These are phyloP conservation scores for Fraxinus albicans DNA, from an alignment of 305 asterid genomes.

Conservation along the genomic window DNA sequence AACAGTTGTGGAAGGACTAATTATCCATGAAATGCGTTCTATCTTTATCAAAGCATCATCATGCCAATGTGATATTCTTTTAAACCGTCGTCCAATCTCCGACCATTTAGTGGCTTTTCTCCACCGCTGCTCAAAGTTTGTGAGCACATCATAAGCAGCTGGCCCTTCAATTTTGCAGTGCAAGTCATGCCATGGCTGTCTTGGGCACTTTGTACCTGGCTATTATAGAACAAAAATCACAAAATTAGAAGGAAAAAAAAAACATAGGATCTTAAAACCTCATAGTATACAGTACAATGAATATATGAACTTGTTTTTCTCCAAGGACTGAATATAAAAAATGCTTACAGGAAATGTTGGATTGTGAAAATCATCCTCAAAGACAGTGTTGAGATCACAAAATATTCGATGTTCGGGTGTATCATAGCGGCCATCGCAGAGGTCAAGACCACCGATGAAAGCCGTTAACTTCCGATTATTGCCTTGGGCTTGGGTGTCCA, in stretches of 20 bases:
- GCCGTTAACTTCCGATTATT: conserved; percentile 72
- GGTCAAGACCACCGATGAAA: conserved; percentile 89
- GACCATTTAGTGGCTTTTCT: conserved; percentile 79
- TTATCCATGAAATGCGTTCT: conserved; percentile 84
- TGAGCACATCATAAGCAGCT: conserved; percentile 86
- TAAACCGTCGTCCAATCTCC: conserved; percentile 60
- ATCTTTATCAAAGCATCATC: conserved; percentile 81
- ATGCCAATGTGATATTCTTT: conserved; percentile 68
- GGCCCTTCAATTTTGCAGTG: conserved; percentile 96
- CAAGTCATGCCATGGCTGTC: conserved; percentile 95
- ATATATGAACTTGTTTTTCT: not conserved
- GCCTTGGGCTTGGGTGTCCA: conserved; percentile 81
- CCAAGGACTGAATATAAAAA: not conserved
- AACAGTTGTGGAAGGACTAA: conserved; percentile 52
- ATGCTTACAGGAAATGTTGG: conserved; percentile 72
- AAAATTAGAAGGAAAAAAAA: not conserved
- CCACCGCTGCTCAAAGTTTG: conserved; percentile 95
- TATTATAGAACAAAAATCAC: conserved; percentile 28
- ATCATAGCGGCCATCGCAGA: conserved; percentile 94
- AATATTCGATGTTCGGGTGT: conserved; percentile 85
- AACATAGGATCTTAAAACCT: not conserved
- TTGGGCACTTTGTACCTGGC: conserved; percentile 80
- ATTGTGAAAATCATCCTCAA: conserved; percentile 71
- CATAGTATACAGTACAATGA: not conserved
- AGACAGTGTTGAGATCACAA: conserved; percentile 76